Conservation (phyloP, 441 rosid genomes). For the Metrosideros polymorpha region DNA sequence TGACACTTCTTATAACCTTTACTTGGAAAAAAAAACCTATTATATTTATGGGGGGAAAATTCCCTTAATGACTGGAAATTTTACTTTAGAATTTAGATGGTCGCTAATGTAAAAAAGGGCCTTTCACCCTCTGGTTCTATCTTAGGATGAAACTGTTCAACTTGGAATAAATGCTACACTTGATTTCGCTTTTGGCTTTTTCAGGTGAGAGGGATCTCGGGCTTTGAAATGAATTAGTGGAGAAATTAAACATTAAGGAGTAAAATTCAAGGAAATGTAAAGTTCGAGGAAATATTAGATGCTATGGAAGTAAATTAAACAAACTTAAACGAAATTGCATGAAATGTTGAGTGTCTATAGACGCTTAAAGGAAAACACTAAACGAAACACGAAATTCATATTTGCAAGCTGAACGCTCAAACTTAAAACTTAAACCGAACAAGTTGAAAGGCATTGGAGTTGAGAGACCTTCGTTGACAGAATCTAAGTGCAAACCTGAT, state of each 20-base stretch:
- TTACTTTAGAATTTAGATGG: too few species aligned
- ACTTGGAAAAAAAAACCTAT: too few species aligned
- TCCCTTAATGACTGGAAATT: too few species aligned
- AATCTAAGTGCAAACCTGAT: not conserved
- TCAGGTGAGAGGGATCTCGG: too few species aligned
- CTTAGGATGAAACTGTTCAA: too few species aligned
- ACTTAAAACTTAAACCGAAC: not conserved
- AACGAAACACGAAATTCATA: not conserved
- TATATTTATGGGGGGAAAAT: too few species aligned
- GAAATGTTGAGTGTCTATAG: not conserved
- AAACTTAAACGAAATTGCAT: not conserved
- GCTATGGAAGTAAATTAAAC: not conserved
- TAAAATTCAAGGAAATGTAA: not conserved
- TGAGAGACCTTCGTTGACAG: not conserved
- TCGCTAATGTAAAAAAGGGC: too few species aligned
- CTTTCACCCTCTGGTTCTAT: too few species aligned
- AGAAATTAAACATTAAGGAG: not conserved
- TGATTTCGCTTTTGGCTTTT: too few species aligned
- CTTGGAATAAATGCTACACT: too few species aligned
- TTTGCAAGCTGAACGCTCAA: not conserved
- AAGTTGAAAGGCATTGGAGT: not conserved
- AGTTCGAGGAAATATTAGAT: not conserved
- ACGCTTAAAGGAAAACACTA: not conserved
- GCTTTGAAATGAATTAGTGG: not conserved
- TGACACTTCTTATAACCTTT: too few species aligned